Evolutionary conservation across 2,329 filamentous ascomycete species (phyloP), one percentile per base, ranked within the genome.

Genomic region (Penicillium sclerotigenum): DNA sequence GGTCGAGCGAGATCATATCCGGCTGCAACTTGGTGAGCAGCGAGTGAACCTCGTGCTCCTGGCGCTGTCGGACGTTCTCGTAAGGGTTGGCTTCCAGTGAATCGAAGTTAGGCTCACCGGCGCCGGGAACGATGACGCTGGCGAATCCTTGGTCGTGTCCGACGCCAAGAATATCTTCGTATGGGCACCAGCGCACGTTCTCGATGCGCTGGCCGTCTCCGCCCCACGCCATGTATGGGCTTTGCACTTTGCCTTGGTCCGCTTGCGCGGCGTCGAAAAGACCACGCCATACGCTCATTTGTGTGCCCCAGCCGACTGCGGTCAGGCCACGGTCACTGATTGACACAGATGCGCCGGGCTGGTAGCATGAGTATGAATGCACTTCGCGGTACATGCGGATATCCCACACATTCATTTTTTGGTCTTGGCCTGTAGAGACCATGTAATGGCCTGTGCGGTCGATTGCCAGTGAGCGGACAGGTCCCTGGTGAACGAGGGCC

Each of bases 51-150:
- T 99, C 94, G 48, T 83, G 83, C 75, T 99, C 94, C 74, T 95
- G 92, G 67, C 94, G 85, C 77, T 97, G 92, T 77, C 94, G 95
- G 68, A 81, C 83, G 51, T 88, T 96, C 77, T 97, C 94, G 82
- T 93, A 97, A 33, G 94, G 94, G 79, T 99, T 99, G 65, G 87
- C 81, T 75, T 99, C 94, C 52, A 97, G 80, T 3, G 91, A 89
- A 73, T 99, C 94, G 72, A 90, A 97, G 82, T 97, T 97, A 71
- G 94, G 87, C 74, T 99, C 94, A 59, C 94, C 94, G n/a, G 93
- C 89, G 46, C 94, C 94, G 8, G 94, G 94, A 2, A 97, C 86
- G 65, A 99, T 85, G 69, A 97, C 85, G 54, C 88, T 94, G 16
- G 88, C 89, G 77, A 97, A 97, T 14, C 94, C 94, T 58, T 87